Percentiles rank a stretch among this genome's conserved stretches.
Evolutionary conservation across 257 asterid genomes (phyloP).

Genomic region (Solanum piurae): DNA sequence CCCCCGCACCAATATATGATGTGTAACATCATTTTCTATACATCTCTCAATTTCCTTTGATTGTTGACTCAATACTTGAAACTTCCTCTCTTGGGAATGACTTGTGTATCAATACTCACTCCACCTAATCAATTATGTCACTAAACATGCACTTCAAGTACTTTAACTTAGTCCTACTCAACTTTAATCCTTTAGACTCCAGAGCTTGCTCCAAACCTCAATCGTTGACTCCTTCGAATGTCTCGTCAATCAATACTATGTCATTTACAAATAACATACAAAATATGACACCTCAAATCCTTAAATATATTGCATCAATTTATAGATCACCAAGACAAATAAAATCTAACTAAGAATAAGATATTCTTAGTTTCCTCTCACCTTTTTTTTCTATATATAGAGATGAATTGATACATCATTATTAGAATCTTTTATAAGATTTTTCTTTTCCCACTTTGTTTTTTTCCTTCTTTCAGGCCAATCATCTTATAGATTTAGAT

Average conservation of each 20-base stretch:
- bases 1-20: not conserved
- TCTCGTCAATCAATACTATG: not conserved
- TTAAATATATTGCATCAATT: not conserved
- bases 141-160: not conserved
- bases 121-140: not conserved
- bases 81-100: not conserved
- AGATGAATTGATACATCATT: not conserved
- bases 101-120: not conserved
- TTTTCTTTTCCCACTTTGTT: not conserved
- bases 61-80: not conserved
- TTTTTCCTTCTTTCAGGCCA: not conserved
- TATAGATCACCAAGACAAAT: not conserved
- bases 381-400: too few relatives aligned
- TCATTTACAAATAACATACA: too few relatives aligned
- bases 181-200: not conserved
- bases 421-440: not conserved
- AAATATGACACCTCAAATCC: not conserved
- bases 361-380: not conserved
- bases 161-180: not conserved
- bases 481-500: not conserved
- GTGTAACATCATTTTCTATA: not conserved
- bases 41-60: not conserved
- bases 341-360: not conserved
- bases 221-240: too few relatives aligned
- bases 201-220: not conserved